phyloP scores from a whole-genome alignment of 2,329 filamentous ascomycete genomes.

The Scytalidium sp. region DNA sequence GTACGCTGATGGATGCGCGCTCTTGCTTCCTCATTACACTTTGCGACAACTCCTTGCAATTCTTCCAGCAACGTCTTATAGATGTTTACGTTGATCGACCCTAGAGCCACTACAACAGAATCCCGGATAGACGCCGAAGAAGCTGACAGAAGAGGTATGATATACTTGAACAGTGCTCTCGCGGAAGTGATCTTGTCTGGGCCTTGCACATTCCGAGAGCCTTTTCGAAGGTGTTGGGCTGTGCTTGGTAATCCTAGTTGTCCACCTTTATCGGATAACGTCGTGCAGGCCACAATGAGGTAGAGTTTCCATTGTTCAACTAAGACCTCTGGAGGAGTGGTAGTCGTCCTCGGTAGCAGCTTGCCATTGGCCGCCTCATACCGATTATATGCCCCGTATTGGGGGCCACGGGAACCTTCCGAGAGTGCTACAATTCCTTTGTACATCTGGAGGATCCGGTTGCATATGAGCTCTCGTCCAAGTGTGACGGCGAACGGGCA shows the following conservation, averaged over 20 bases:
- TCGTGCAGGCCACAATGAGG: constrained; percentile 94
- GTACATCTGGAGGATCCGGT: constrained; percentile 90
- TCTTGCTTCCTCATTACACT: constrained; percentile 86
- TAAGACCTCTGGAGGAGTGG: constrained; percentile 78
- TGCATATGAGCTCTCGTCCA: constrained; percentile 88
- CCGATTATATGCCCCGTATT: constrained; percentile 51
- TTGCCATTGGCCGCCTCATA: constrained; percentile 49
- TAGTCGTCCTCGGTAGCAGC: constrained; percentile 49
- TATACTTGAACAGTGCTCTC: constrained; percentile 82
- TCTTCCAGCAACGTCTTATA: constrained; percentile 90
- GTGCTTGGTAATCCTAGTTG: constrained; percentile 55
- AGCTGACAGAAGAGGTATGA: constrained; percentile 82
- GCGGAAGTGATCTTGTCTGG: constrained; percentile 85
- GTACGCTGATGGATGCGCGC: constrained; percentile 82
- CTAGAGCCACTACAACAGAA: constrained; percentile 86
- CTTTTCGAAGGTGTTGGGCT: constrained; percentile 76
- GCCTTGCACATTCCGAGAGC: constrained; percentile 66
- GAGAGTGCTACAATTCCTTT: constrained; percentile 76
- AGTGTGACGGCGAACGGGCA: constrained; percentile 91
- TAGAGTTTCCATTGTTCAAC: constrained; percentile 99
- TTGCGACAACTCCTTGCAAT: constrained; percentile 78
- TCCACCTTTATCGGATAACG: constrained; percentile 77
- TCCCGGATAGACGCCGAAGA: constrained; percentile 79
- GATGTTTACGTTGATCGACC: constrained; percentile 91
- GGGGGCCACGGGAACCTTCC: constrained; percentile 64